Evolutionary conservation across 192 early-diverging fungal species (phyloP), one percentile per base, ranked within the genome.

Genomic region (Gaertneriomyces sp.): DNA sequence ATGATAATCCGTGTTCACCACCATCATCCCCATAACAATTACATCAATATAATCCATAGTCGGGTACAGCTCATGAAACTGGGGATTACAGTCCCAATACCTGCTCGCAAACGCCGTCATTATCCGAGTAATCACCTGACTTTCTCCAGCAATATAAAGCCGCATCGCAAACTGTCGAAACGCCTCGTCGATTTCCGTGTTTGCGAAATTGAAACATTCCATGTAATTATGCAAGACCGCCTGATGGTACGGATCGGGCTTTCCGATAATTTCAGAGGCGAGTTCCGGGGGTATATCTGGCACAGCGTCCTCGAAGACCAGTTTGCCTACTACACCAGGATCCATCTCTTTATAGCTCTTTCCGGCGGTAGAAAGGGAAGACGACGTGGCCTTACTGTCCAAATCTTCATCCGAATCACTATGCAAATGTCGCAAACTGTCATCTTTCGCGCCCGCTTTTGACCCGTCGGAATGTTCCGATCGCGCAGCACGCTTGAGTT

Each of bases 1-100:
- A 68, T 96, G 91, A 56, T 95, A 73, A 72, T 98, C 95, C 4
- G 95, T 98, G 75, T 96, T 96, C 5, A 98, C 81, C 50, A 98
- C 70, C 63, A 98, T 72, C 6, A 93, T 68, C 9, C 92, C 94
- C 69, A 92, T 94, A 0, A 89, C 80, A 50, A 94, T 84, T 16
- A 89, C 91, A 65, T 98, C 89, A 0, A 93, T 92, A 25, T 92
- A 82, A 68, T 95, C 94, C 72, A 70, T 74, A 39, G 72, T 59
- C 38, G 63, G 42, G 53, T 60, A 79, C 19, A 75, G 38, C 3
- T 39, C 54, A 44, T 68, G 52, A n/a, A 45, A 17, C 4, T 85
- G 75, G 8, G 83, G 81, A 69, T 97, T 97, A 74, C 92, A 95
- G 42, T 85, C 79, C 73, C 88, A 89, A 70, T 88, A 97, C 1